A percentile compares a stretch with the other conserved stretches of the same genome.
Evolutionary conservation across 192 early-diverging fungal genomes (phyloP).

Genomic region (Phlyctochytrium arcticum): DNA sequence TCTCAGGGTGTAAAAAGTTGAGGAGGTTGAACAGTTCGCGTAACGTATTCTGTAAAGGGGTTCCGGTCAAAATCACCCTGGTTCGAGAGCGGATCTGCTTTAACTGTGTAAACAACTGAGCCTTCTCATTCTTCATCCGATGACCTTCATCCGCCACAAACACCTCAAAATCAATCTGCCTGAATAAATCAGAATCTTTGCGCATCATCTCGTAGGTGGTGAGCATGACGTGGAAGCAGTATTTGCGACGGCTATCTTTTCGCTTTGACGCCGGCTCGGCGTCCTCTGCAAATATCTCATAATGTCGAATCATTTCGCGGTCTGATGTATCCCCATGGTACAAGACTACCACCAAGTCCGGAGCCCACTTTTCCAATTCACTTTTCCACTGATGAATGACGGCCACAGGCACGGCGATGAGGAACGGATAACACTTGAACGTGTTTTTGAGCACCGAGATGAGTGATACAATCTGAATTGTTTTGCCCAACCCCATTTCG

Average conservation of each 20-base stretch:
- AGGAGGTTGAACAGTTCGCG: constrained; percentile 69
- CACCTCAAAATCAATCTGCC: constrained; percentile 54
- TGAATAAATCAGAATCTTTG: constrained; percentile 40
- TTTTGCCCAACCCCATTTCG: constrained; percentile 78
- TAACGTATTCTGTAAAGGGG: constrained; percentile 70
- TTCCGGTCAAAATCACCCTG: constrained; percentile 64
- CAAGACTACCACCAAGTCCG: constrained; percentile 51
- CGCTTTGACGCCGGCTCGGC: neutral
- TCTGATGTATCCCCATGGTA: constrained; percentile 48
- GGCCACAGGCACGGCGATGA: constrained; percentile 65
- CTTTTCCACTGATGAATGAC: constrained; percentile 65
- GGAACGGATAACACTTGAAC: constrained; percentile 51
- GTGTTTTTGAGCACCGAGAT: constrained; percentile 43
- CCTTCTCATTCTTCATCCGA: constrained; percentile 68
- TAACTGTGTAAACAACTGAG: constrained; percentile 48
- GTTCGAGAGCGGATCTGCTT: constrained; percentile 47
- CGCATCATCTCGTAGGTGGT: constrained; percentile 59
- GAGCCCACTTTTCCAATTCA: constrained; percentile 71
- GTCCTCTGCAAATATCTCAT: constrained; percentile 41
- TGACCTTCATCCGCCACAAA: constrained; percentile 76
- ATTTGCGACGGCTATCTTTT: constrained; percentile 31
- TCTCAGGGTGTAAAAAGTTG: constrained; percentile 62
- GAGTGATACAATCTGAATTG: constrained; percentile 67
- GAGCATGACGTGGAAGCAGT: constrained; percentile 74
- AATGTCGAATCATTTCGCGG: constrained; percentile 44